Percentiles rank a stretch among this genome's conserved stretches.
These are phyloP conservation scores for Eutrema heterophyllum DNA, from an alignment of 345 rosid genomes.

Conservation along the genomic window DNA sequence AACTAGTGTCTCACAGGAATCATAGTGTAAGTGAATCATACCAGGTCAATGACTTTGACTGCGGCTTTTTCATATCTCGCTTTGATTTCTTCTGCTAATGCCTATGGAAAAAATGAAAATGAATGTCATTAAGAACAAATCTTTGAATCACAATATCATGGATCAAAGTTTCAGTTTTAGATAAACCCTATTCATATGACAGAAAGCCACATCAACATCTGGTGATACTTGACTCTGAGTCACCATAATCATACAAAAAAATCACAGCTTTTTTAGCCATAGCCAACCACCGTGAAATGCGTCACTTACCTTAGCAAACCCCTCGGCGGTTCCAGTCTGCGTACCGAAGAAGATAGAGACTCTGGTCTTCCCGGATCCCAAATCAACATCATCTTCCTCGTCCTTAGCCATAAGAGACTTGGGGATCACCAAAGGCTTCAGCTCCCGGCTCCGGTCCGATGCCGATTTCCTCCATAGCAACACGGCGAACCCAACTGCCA, in stretches of 20 bases:
- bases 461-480: slow-evolving; percentile 53
- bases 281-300: background rate
- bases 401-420: slow-evolving; percentile 39
- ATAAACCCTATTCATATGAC: background rate
- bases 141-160: background rate
- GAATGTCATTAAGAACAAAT: background rate
- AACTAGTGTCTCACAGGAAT: background rate
- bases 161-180: background rate
- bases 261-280: background rate
- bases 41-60: slow-evolving; percentile 72
- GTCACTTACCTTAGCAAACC: slow-evolving; percentile 62
- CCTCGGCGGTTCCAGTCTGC: slow-evolving; percentile 85
- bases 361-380: slow-evolving; percentile 48
- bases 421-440: slow-evolving; percentile 46
- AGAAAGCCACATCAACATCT: background rate
- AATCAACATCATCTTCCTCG: slow-evolving; percentile 48
- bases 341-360: slow-evolving; percentile 74
- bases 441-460: slow-evolving; percentile 42
- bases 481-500: slow-evolving; percentile 44
- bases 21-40: slow-evolving; percentile 16
- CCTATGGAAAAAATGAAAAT: slow-evolving; percentile 28
- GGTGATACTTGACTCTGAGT: background rate
- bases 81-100: slow-evolving; percentile 68
- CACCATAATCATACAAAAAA: background rate
- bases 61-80: slow-evolving; percentile 66